Evolutionary conservation across 139 green algal species (phyloP), one percentile per base, ranked within the genome.

Genomic region (Volvox africanus): DNA sequence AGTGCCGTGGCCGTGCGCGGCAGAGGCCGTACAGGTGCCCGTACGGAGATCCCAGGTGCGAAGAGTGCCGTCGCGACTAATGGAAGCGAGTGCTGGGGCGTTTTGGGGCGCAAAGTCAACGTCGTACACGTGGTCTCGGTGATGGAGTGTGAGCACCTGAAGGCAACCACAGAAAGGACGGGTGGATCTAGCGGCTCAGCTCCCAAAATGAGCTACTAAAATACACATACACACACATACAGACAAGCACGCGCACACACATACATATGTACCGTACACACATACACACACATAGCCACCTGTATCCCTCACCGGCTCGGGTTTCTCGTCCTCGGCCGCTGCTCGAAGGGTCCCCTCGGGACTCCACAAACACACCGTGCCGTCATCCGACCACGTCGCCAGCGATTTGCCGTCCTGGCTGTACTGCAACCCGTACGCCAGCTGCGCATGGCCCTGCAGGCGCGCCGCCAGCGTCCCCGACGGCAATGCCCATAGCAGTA

Each of bases 51-150:
- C 73, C 86, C 86, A 90, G 9, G 61, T 65, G 19, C 28, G 3
- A n/a, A 90, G 73, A 11, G 18, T 28, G 36, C 86, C 86, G 86
- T 90, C 86, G 55, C 86, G 86, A 30, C 36, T 75, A 30, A 90
- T 36, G 44, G 73, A 61, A 21, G 86, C 86, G 28, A 90, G 26
- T 18, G 69, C 17, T 22, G 36, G 21, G 35, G 5, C 36, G 68
- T 68, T 71, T 44, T 82, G 37, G 69, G 86, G 86, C 19, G 50
- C 19, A n/a, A 90, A 84, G 86, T 84, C 86, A 22, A 84, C 22
- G 71, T 35, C 73, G 86, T 90, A 90, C 44, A 90, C 86, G 73
- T 84, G 73, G 71, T 90, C 86, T 12, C 9, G 21, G 50, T 90
- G 86, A 9, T 77, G 36, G 14, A 90, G 68, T 5, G 20, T 44